Evolutionary conservation across 129 eudicot species (phyloP).

Genomic region (Scalesia atractyloides): DNA sequence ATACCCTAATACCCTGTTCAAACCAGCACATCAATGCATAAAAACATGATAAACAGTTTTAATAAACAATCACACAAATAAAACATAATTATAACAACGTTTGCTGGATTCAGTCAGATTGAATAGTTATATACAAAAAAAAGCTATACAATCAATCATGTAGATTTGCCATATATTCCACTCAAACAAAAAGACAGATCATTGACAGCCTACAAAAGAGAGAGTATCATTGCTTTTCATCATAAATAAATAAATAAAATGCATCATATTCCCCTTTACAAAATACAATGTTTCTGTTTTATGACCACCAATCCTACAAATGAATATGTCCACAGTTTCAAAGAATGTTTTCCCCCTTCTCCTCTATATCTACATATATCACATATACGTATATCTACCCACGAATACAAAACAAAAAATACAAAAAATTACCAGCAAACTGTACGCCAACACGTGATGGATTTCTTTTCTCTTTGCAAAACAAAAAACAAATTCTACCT

Average conservation of each 20-base stretch:
- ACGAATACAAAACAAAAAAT: slow-evolving; percentile 16
- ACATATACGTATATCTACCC: slow-evolving; percentile 29
- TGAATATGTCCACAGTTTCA: slow-evolving; percentile 36
- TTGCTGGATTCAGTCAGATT: neutral
- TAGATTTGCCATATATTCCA: slow-evolving; percentile 32
- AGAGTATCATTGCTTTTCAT: slow-evolving; percentile 21
- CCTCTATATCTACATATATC: slow-evolving; percentile 44
- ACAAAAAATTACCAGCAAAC: slow-evolving; percentile 21
- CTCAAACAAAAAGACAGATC: slow-evolving; percentile 35
- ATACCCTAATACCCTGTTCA: too few species aligned
- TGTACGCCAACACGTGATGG: slow-evolving; percentile 24
- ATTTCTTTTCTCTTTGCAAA: neutral
- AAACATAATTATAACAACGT: neutral
- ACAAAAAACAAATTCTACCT: slow-evolving; percentile 2
- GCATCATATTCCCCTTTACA: slow-evolving; percentile 41
- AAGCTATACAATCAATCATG: slow-evolving; percentile 20
- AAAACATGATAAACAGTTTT: too few species aligned
- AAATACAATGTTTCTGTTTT: slow-evolving; percentile 47
- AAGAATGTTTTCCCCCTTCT: slow-evolving; percentile 31
- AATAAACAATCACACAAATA: neutral
- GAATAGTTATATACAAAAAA: neutral
- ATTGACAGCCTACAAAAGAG: slow-evolving; percentile 37
- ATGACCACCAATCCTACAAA: slow-evolving; percentile 43
- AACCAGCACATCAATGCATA: too few species aligned
- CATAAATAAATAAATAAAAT: slow-evolving; percentile 31